Evolutionary conservation across 345 rosid genomes (phyloP).

Genomic region (Eucalyptus lansdowneana): DNA sequence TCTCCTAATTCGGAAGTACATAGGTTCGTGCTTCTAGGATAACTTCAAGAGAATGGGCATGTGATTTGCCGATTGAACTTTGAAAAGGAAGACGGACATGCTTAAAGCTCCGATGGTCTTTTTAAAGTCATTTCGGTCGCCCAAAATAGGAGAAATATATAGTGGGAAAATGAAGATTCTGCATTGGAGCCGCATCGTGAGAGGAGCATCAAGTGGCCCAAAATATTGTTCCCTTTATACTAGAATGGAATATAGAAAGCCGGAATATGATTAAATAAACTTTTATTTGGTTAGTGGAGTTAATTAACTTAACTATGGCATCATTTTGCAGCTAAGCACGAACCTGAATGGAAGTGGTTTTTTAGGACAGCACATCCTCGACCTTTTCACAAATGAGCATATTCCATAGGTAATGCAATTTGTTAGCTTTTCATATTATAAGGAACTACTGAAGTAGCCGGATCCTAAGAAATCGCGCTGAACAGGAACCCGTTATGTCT

Average conservation of each 20-base stretch:
- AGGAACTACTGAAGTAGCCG: neutral
- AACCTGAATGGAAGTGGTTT: neutral
- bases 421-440: neutral
- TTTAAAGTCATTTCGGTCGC: neutral
- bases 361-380: neutral
- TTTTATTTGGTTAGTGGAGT: neutral
- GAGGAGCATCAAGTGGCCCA: neutral
- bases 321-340: neutral
- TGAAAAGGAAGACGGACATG: neutral
- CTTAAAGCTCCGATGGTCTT: neutral
- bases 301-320: neutral
- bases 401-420: neutral
- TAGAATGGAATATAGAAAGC: neutral
- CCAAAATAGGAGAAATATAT: neutral
- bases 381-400: neutral
- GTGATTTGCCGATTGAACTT: neutral
- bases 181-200: neutral
- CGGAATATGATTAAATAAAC: neutral
- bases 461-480: neutral
- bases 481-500: neutral
- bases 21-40: neutral
- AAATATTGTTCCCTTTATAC: neutral
- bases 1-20: neutral
- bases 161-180: neutral
- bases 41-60: neutral